These are phyloP conservation scores for Beauveria pseudobassiana DNA, from an alignment of 2,329 filamentous ascomycete species.

Conservation along the genomic window DNA sequence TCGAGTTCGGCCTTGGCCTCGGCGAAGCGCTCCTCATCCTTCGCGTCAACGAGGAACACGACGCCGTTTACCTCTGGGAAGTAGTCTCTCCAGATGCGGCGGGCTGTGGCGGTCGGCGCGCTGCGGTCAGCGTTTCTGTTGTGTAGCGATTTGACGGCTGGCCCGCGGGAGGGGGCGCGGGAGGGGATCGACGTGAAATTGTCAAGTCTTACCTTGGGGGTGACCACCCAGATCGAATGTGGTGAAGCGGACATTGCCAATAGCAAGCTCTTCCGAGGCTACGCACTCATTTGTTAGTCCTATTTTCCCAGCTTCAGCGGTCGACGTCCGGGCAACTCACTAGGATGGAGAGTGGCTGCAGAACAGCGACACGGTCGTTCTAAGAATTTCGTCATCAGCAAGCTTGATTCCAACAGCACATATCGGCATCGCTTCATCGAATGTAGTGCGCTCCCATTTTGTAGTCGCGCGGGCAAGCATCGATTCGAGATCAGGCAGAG, in stretches of 20 bases:
- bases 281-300: neutral
- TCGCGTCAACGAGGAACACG: conserved; percentile 95
- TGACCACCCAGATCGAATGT: conserved; percentile 92
- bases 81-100: conserved; percentile 93
- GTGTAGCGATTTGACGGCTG: neutral
- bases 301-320: neutral
- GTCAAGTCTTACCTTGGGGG: conserved; percentile 62
- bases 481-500: neutral
- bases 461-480: neutral
- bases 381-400: conserved; percentile 30
- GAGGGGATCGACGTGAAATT: conserved; percentile 1
- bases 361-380: conserved; percentile 89
- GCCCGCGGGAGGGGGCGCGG: neutral
- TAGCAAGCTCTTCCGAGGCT: conserved; percentile 88
- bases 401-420: neutral
- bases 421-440: neutral
- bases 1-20: conserved; percentile 98
- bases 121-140: neutral
- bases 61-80: conserved; percentile 95
- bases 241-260: conserved; percentile 89
- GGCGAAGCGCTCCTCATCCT: conserved; percentile 87
- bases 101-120: conserved; percentile 43
- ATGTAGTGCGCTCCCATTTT: neutral
- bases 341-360: conserved; percentile 86
- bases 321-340: conserved; percentile 41